Evolutionary conservation across 2,329 filamentous ascomycete species (phyloP).

Genomic region (Alternaria triticina): DNA sequence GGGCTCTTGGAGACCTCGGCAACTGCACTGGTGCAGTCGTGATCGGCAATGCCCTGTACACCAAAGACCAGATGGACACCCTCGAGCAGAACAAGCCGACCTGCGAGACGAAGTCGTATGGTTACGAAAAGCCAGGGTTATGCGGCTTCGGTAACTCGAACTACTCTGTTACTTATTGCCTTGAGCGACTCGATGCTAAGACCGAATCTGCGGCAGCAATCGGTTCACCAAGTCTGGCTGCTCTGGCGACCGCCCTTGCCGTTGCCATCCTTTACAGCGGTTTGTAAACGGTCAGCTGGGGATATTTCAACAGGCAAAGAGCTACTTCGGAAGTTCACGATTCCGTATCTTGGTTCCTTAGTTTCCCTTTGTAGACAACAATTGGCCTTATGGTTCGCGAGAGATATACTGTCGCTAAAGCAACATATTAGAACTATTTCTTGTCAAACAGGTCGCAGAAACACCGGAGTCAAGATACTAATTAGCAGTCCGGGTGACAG

Average conservation of each 20-base stretch:
- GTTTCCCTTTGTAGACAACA: neutral
- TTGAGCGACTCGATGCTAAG: neutral
- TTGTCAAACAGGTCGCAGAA: neutral
- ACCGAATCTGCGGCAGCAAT: neutral
- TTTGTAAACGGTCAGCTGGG: neutral
- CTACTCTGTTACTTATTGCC: neutral
- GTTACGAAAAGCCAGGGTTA: too few species aligned
- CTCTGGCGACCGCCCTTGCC: neutral
- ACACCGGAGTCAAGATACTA: neutral
- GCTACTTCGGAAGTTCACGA: too few species aligned
- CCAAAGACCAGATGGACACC: neutral
- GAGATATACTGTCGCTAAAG: neutral
- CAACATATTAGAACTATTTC: neutral
- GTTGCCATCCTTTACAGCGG: neutral
- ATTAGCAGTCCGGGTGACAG: neutral
- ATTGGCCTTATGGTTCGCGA: neutral
- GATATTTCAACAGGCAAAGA: too few species aligned
- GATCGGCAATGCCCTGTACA: neutral
- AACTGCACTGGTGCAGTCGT: neutral
- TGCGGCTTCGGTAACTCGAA: too few species aligned
- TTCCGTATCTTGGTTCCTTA: too few species aligned
- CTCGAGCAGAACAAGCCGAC: neutral
- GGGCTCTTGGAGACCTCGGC: fast-evolving
- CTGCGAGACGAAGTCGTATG: neutral
- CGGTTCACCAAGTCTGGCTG: neutral